Evolutionary conservation across 1,284 basidiomycete genomes (phyloP), one percentile per base, ranked within the genome.

Genomic region (Cutaneotrichosporon mucoides): DNA sequence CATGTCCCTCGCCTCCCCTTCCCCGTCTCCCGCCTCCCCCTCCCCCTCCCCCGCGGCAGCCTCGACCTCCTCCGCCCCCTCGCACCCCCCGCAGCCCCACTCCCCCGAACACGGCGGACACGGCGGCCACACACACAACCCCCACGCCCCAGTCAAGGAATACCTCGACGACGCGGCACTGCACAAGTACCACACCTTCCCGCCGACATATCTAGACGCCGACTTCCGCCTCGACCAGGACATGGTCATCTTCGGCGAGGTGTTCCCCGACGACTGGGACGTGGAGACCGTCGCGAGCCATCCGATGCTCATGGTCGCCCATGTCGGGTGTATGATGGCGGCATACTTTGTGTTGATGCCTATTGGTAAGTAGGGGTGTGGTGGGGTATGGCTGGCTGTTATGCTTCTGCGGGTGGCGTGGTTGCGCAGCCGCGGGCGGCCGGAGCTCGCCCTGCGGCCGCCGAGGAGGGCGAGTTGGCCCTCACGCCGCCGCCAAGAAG

Each of bases 331-430:
- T 11, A 70, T 73, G 63, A 56, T 59, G 3, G 40, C 62, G 9
- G 72, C 74, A 12, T 77, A 75, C 62, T 76, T 75, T 66, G 73
- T 53, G 2, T 53, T 64, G 1, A 61, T 77, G 8, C 75, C 75
- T 3, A 62, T 75, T 13, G 60, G 73, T 72, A 43, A 68, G 69
- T 70, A 24, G 24, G 24, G 24, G 24, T 24, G 24, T 24, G 24
- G 10, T 7, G 46, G 10, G n/a, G 53, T 35, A 12, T 35, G 24
- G 38, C 33, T 41, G 51, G 24, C 24, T 24, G 24, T 24, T 24
- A 24, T 24, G 24, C 24, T 24, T 24, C 24, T 24, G 24, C 24
- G 24, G 24, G 24, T 24, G 24, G 24, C 24, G 24, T 24, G 24
- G 24, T 24, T 24, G 24, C 24, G 24, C 24, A 24, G 24, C 24